Percentiles rank a stretch among this genome's conserved stretches.
Evolutionary conservation across 192 early-diverging fungal genomes (phyloP).

Genomic region (Coemansia sp.): DNA sequence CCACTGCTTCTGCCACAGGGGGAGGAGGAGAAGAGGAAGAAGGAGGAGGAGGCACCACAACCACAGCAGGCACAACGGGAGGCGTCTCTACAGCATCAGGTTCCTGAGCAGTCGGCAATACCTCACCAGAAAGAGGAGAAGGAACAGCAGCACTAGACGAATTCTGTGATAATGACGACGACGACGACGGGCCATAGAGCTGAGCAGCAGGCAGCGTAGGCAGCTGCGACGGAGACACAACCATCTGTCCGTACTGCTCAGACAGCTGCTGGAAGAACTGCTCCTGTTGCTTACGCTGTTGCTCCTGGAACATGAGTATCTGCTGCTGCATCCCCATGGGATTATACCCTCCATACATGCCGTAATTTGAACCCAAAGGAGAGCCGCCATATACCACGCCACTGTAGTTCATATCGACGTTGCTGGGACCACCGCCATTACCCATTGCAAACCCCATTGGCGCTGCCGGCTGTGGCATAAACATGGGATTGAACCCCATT

Average conservation of each 20-base stretch:
- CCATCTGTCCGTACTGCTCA: slow-evolving; percentile 35
- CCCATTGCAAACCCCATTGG: neutral
- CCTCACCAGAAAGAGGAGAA: neutral
- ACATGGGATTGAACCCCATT: slow-evolving; percentile 12
- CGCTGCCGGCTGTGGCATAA: neutral
- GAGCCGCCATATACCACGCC: neutral
- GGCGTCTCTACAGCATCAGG: neutral
- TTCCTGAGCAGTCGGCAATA: neutral
- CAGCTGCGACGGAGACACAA: neutral
- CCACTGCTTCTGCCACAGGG: neutral
- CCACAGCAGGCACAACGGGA: neutral
- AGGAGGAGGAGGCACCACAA: neutral
- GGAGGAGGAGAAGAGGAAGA: no score
- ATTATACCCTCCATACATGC: neutral
- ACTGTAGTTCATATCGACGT: neutral
- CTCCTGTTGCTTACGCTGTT: slow-evolving; percentile 46
- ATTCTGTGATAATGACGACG: neutral
- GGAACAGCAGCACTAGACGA: neutral
- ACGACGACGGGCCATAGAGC: neutral
- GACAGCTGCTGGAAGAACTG: slow-evolving; percentile 39
- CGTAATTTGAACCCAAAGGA: neutral
- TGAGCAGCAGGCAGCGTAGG: neutral
- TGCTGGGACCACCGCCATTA: neutral
- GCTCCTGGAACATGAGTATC: slow-evolving; percentile 44
- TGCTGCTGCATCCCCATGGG: slow-evolving; percentile 31